Conservation (phyloP, 805 yeast genomes). For the Grigorovia humatica region DNA sequence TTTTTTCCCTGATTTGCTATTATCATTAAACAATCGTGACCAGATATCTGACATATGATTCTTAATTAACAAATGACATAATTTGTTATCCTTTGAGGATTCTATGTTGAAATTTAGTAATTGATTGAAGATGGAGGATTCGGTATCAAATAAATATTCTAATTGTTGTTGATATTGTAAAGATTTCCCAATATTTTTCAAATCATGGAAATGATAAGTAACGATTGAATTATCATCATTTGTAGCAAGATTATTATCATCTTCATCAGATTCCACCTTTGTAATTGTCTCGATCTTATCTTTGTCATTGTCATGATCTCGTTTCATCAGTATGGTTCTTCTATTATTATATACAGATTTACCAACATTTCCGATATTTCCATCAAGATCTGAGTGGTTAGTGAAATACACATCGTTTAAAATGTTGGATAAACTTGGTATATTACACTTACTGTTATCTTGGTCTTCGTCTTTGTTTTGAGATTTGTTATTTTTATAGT, state of each 20-base stretch:
- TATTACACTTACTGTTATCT: background rate
- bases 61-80: conserved; percentile 12
- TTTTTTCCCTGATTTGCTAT: too few species aligned
- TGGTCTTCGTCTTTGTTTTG: background rate
- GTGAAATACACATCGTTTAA: too few species aligned
- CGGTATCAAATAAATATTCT: conserved; percentile 19
- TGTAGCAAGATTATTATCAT: too few species aligned
- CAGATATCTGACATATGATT: conserved; percentile 14
- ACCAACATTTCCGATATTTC: background rate
- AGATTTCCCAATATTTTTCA: conserved; percentile 28
- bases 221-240: background rate
- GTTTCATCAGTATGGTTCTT: conserved; percentile 14
- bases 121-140: conserved; percentile 6
- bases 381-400: background rate
- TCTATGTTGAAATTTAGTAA: conserved; percentile 16
- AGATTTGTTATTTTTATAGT: background rate
- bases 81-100: conserved; percentile 10
- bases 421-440: too few species aligned
- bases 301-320: conserved; percentile 9
- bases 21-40: conserved; percentile 12
- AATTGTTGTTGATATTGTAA: conserved; percentile 26
- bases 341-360: conserved; percentile 13
- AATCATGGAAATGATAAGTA: conserved; percentile 18
- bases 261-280: too few species aligned
- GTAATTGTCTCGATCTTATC: background rate